Base-by-base conservation (phyloP, 768 basidiomycete genomes). In the Leccinum ochraceum region DNA sequence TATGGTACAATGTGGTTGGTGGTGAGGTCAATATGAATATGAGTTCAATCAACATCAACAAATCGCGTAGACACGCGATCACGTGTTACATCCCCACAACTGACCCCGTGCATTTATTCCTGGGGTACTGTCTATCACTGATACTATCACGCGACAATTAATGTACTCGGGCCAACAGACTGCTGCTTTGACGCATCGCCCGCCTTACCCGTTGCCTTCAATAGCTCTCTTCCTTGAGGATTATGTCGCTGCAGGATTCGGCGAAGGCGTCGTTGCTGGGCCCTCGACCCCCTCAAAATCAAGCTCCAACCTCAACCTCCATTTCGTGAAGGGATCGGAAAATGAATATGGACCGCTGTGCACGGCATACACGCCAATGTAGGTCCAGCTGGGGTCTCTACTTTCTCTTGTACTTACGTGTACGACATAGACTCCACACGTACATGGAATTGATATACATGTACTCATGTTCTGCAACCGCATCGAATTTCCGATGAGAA, bases 341-440 rank as follows among this genome's bases (percentile, higher is more conserved):
- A 78, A 60, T 86, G 88, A 58, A 94, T 98, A 63, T 94, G 88
- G 83, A 67, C 75, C 46, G 85, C 92, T 0, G 72, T 98, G 54
- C 79, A 79, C 46, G 86, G 86, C 57, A 94, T 97, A 39, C 26
- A 90, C 32, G 81, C 77, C 57, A 97, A 97, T 11, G 79, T 98
- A 32, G 83, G 86, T 0, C 89, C 8, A 95, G 94, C 67, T 99
- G 96, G 96, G 96, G 96, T 0, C 76, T 97, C 28, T 99, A 99
- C 76, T 99, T 99, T 77, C 83, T 96, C 63, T 96, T 97, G 96
- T 98, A 72, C 32, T 32, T 32, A 10, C 76, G 68, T 65, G 39
- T 10, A 48, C 32, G 20, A 48, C 20, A 34, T 13, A 13, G 34
- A 34, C 34, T 34, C 34, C 4, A 13, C 32, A 32, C 10, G 13